Evolutionary conservation across 2,329 filamentous ascomycete species (phyloP), one percentile per base, ranked within the genome.

Genomic region (Lecanicillium sp.): DNA sequence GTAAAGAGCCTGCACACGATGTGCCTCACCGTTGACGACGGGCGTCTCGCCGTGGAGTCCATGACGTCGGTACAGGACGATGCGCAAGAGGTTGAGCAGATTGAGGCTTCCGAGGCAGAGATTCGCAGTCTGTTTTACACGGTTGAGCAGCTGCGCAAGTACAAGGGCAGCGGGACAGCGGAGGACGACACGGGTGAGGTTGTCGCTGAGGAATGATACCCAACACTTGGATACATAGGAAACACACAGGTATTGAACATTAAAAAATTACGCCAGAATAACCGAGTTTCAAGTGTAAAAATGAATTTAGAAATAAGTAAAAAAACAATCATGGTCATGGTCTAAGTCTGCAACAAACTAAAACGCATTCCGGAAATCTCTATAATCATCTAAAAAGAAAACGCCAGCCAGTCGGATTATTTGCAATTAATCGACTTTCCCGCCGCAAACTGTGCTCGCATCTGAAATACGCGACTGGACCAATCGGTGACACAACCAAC

Each of bases 71-170:
- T 60, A 8, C 37, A 47, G 9, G 55, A 56, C 17, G 42, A 45
- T 2, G 42, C 45, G 2, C 38, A 57, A 1, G 55, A 56, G 14
- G 50, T 35, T 1, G 44, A 43, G 3, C 63, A 62, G 39, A 40
- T 53, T 3, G 60, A 66, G 16, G 45, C 67, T 2, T 48, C 57
- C 1, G 46, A 52, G 2, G 52, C 57, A 1, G 64, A 71, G 34
- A 52, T 70, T 14, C 57, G 59, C 5, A 55, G 56, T 37, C 51
- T 73, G 7, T 45, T 74, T 22, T 71, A 71, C 41, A 65, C 57
- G 13, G 61, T 60, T 1, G 70, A 71, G 47, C 63, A 58, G 29
- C 49, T 75, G 46, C 64, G 71, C 33, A 75, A 75, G 50, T 56
- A 63, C 20, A 54, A 49, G 4, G 44, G 49, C 14, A 34, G 51